Base-by-base conservation (phyloP, 176 grass and related monocot genomes). In the Ananas comosus region DNA sequence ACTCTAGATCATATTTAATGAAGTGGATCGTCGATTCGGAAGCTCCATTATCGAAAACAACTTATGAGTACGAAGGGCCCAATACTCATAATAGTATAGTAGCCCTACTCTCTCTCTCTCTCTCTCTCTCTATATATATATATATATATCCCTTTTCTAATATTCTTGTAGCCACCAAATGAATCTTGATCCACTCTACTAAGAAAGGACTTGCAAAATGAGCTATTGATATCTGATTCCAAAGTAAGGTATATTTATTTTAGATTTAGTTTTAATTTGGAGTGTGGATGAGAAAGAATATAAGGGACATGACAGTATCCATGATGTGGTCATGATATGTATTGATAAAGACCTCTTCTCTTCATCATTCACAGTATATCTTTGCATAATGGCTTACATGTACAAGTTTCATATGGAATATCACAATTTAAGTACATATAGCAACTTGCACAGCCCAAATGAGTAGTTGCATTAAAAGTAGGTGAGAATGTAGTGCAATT, bases 141-240 rank as follows among this genome's bases (percentile, higher is more conserved):
- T n/a, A 67, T 27, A 1, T 27, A 2, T 27, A 2, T 2, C 25
- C 25, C 11, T 28, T 71, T 71, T 71, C 10, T 17, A 52, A 49
- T 71, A 16, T 71, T 71, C 29, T 70, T 79, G 61, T 75, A 85
- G 79, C 74, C 33, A 51, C 19, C 78, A 68, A 89, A 85, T 81
- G 70, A 65, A 53, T 48, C 70, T 64, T 7, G 33, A 42, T 42
- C 33, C 33, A 42, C 33, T 42, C 33, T 42, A 42, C 33, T 42
- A 42, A 42, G 50, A 78, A 89, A 82, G 76, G 14, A 78, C 53
- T 79, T 51, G 2, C 80, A 65, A 67, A 70, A 76, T 79, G 70
- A 73, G 49, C 5, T 25, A 18, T 59, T 51, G 63, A 56, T 71
- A 89, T 89, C 72, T 51, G 67, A 65, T 85, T 51, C 29, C 48